phyloP scores from a whole-genome alignment of 83 land plant species.

The Diphasiastrum complanatum region DNA sequence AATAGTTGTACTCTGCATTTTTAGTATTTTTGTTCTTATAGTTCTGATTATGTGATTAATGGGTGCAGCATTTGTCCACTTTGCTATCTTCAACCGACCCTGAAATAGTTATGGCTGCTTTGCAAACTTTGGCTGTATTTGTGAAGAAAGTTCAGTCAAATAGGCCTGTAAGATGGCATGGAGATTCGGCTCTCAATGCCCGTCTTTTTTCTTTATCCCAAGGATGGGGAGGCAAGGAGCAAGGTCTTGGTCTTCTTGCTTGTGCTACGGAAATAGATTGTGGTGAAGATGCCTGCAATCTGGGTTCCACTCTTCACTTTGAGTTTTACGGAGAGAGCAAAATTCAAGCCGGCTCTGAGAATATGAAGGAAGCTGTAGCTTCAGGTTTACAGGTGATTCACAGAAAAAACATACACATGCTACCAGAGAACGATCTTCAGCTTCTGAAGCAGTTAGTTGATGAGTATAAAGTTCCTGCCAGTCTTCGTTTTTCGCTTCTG shows the following conservation, averaged over 20 bases:
- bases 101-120: conserved; percentile 79
- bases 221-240: conserved; percentile 99
- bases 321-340: conserved; percentile 58
- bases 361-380: conserved; percentile 9
- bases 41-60: too few species aligned
- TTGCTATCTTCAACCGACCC: conserved; percentile 96
- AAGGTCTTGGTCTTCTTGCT: conserved; percentile 83
- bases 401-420: conserved; percentile 59
- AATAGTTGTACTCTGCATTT: too few species aligned
- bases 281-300: conserved; percentile 45
- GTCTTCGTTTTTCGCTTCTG: conserved; percentile 71
- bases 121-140: conserved; percentile 80
- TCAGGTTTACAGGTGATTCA: conserved; percentile 59
- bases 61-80: conserved; percentile 85
- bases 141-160: conserved; percentile 85
- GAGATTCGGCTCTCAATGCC: conserved; percentile 70
- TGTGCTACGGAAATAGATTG: conserved; percentile 61
- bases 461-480: conserved; percentile 61
- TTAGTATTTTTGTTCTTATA: too few species aligned
- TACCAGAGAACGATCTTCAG: conserved; percentile 56
- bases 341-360: conserved; percentile 20
- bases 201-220: conserved; percentile 82
- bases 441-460: conserved; percentile 69
- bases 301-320: conserved; percentile 87
- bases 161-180: conserved; percentile 71